Evolutionary conservation across 1,284 basidiomycete species (phyloP).

Genomic region (Apiotrichum mycotoxinovorans): DNA sequence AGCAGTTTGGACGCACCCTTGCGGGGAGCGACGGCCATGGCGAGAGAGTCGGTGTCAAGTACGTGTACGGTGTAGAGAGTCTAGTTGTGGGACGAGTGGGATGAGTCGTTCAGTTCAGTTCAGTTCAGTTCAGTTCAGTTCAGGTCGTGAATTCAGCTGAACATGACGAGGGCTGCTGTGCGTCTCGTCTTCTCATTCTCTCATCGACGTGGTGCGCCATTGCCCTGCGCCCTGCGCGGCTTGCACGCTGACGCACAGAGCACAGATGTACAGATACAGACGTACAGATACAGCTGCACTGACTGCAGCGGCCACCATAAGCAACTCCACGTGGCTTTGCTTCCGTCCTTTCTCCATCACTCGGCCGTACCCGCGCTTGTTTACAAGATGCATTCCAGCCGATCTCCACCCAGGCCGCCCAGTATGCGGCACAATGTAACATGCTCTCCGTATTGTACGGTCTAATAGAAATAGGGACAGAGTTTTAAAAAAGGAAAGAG

Average conservation of each 20-base stretch:
- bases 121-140: too few relatives aligned
- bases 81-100: background rate
- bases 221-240: background rate
- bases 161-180: too few relatives aligned
- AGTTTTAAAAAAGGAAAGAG: background rate
- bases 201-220: constrained; percentile 1
- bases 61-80: background rate
- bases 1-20: constrained; percentile 22
- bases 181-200: background rate
- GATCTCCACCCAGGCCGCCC: too few relatives aligned
- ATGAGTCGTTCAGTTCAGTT: too few relatives aligned
- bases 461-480: too few relatives aligned
- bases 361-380: background rate
- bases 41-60: background rate
- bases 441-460: background rate
- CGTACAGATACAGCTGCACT: too few relatives aligned
- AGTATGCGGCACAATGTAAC: too few relatives aligned
- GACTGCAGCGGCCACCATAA: too few relatives aligned
- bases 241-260: background rate
- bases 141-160: too few relatives aligned
- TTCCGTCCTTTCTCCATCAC: background rate
- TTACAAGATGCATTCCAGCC: background rate
- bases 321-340: background rate
- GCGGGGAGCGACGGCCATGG: constrained; percentile 32
- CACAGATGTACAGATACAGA: too few relatives aligned